Percentiles rank a stretch among this genome's conserved stretches.
phyloP scores from a whole-genome alignment of 2,329 filamentous ascomycete genomes.

The Xylaria sp. region DNA sequence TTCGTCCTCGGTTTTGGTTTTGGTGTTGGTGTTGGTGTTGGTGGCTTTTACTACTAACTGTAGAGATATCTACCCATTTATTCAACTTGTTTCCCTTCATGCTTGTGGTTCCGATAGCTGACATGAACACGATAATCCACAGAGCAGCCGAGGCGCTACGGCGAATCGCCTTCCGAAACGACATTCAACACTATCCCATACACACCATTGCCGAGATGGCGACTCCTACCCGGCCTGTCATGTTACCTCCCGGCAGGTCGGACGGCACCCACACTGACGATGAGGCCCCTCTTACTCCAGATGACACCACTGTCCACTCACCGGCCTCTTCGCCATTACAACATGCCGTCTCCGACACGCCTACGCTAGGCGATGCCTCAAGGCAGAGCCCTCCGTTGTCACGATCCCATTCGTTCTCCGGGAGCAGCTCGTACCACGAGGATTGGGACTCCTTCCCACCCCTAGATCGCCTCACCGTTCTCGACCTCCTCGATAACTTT shows the following conservation, averaged over 20 bases:
- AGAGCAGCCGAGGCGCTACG: conserved; percentile 55
- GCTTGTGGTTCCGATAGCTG: conserved; percentile 51
- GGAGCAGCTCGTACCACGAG: conserved; percentile 84
- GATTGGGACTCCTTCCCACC: conserved; percentile 90
- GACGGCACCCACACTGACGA: conserved; percentile 56
- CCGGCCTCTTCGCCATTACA: conserved; percentile 57
- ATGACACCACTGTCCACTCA: conserved; percentile 55
- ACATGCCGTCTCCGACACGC: conserved; percentile 59
- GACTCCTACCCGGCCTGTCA: conserved; percentile 49
- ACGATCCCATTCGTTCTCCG: conserved; percentile 83
- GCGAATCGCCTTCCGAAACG: conserved; percentile 54
- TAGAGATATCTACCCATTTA: background rate
- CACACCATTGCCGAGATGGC: conserved; percentile 58
- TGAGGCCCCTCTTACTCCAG: conserved; percentile 56
- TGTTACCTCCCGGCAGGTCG: conserved; percentile 52
- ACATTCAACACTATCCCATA: conserved; percentile 50
- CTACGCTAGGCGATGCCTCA: conserved; percentile 59
- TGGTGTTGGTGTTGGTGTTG: too few relatives aligned
- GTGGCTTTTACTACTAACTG: background rate
- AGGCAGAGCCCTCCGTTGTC: conserved; percentile 70
- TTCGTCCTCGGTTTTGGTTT: too few relatives aligned
- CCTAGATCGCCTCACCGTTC: conserved; percentile 87
- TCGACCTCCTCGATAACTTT: conserved; percentile 94
- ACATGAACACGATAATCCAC: conserved; percentile 51
- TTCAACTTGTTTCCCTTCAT: background rate